Base-by-base conservation (phyloP, 179 eudicot species). In the Vitellaria paradoxa region DNA sequence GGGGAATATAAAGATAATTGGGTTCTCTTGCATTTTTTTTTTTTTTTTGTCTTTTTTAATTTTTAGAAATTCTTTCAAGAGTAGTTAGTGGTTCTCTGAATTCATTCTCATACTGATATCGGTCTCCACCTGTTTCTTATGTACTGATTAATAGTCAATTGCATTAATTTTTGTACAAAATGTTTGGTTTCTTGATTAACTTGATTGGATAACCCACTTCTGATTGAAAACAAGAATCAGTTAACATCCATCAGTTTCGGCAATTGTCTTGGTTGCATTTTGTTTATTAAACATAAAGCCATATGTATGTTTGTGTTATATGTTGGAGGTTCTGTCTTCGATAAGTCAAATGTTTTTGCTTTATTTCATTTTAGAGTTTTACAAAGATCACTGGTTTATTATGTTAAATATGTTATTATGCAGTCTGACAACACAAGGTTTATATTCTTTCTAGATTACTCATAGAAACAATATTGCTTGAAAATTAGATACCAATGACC, bases 171-270 rank as follows among this genome's bases (percentile, higher is more conserved):
- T 11, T 14, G 11, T 63, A 46, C 21, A 45, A 15, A 74, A 23
- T 13, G 21, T 10, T 46, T 62, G 63, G 21, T 75, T 64, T 40
- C 6, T 49, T 64, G 8, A 30, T 30, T 30, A 30, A 30, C 37
- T 30, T 61, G 15, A 74, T 60, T 75, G 60, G 77, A 8, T 75
- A 17, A 49, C 70, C 77, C 57, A 75, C 70, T 47, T 37, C 30
- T 30, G 37, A 30, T 30, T 30, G 37, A 30, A 30, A 30, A 30
- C 37, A 30, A 30, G 37, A 30, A 30, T 20, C 13, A 49, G 72
- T 50, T 26, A 2, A 3, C 26, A 66, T 37, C 37, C 50, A 65
- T 50, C 5, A n/a, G 5, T 42, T 7, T 73, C 66, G 30, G 23
- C 69, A 70, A 56, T 80, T 80, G 75, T 59, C 81, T 30, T 30